Base-by-base conservation (phyloP, 257 asterid genomes). In the Scutellaria galericulata region DNA sequence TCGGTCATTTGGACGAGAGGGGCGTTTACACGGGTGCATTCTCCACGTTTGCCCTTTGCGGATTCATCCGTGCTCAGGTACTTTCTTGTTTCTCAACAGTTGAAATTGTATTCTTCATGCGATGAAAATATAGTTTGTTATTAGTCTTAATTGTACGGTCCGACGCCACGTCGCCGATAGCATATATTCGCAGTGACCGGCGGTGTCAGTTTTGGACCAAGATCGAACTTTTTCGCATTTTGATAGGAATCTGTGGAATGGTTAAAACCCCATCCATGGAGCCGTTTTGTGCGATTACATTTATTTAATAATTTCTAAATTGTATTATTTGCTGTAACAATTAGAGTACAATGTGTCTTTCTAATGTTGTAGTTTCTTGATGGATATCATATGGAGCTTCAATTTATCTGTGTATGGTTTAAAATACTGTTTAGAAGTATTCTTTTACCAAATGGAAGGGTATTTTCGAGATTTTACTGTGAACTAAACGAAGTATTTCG, bases 31-130 rank as follows among this genome's bases (percentile, higher is more conserved):
- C 86, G 2, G 92, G 94, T 9, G 76, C 50, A 54, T 86, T 75
- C 76, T 70, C 98, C n/a, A 90, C 98, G 0, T 92, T 88, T 74
- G 97, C 98, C 18, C 91, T 92, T 3, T 92, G 97, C 9, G 98
- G 97, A 4, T 92, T 80, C 80, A 80, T 92, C 62, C 98, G 97
- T 37, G 95, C 98, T 9, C 98, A 88, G 92, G 96, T 86, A 41
- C 47, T 22, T 53, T 50, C 3, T 65, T 58, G 3, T 24, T 14
- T 51, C 6, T 31, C 7, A 6, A 20, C 41, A 10, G 6, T 55
- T 24, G 5, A 7, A 20, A 15, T n/a, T 45, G 31, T 52, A 14
- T 15, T 3, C 3, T 6, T 14, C 57, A 0, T 2, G 37, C 0
- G 37, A 31, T 3, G 4, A 31, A 31, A 2, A 31, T 31, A 1